Evolutionary conservation across 2,329 filamentous ascomycete genomes (phyloP), one percentile per base, ranked within the genome.

Genomic region (Cucurbitaria berberidis): DNA sequence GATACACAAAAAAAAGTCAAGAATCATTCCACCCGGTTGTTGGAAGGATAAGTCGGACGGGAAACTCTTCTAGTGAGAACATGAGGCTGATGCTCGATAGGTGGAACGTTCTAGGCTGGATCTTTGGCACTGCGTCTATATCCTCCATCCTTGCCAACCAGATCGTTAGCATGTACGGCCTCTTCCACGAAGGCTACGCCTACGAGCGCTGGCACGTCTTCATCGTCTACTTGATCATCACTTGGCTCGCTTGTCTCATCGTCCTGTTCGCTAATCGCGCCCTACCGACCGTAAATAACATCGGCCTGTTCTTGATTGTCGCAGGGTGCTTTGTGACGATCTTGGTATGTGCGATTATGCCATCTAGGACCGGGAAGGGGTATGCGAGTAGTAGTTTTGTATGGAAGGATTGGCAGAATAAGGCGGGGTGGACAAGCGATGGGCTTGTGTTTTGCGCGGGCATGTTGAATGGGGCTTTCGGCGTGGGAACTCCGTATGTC

Each of bases 391-490:
- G 69, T 16, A 60, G 58, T 0, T 80, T 79, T 47, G 78, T 81
- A 0, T 81, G 77, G 78, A 68, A 63, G 10, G 74, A 80, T 5
- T 81, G 77, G 74, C 52, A 61, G n/a, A 81, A 82, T 50, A 66
- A 74, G 47, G 78, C 79, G 0, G 79, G 80, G 0, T 81, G 76
- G 59, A 60, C 58, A 1, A 81, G 76, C 46, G 77, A 84, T 39
- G 85, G 85, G 15, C 82, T 89, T n/a, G 85, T 85, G 2, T 89
- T 89, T 57, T 74, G 88, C 22, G 76, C 83, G 0, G 86, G 86
- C 16, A 86, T 89, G 69, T 77, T 89, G 21, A 90, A 90, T 62
- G 88, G 86, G 10, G 87, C 87, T 3, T 90, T 85, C 67, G 83
- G 84, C 39, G 83, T 90, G 10, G 88, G 87, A 6, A 84, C 84